These are phyloP conservation scores for Acer campestre DNA, from an alignment of 345 rosid species.

Conservation along the genomic window DNA sequence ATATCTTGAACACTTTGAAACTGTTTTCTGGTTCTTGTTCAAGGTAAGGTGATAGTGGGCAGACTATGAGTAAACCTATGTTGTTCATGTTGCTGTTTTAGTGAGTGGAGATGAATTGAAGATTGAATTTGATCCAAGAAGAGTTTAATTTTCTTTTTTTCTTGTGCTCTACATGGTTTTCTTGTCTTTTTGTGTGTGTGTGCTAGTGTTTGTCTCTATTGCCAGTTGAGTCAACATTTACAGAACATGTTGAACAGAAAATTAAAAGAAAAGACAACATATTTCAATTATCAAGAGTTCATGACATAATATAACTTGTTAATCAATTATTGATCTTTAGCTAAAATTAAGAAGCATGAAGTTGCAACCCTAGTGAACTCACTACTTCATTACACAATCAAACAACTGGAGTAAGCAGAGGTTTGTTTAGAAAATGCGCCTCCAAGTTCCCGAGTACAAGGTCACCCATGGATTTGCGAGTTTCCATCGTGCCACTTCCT, in stretches of 20 bases:
- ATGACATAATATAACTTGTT: too few species aligned
- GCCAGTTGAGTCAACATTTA: not conserved
- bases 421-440: not conserved
- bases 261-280: not conserved
- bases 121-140: not conserved
- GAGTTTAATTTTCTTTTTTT: not conserved
- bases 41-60: constrained; percentile 47
- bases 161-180: not conserved
- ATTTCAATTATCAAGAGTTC: constrained; percentile 9
- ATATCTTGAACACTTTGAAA: constrained; percentile 47
- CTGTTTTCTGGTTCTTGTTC: constrained; percentile 47
- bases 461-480: constrained; percentile 49
- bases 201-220: not conserved
- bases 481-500: constrained; percentile 61
- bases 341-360: too few species aligned
- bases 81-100: not conserved
- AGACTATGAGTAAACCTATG: constrained; percentile 47
- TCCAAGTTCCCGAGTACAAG: not conserved
- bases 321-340: too few species aligned
- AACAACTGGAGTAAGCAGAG: not conserved
- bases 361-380: not conserved
- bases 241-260: not conserved
- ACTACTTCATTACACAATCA: not conserved
- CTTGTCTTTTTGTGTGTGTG: not conserved
- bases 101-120: not conserved